phyloP scores from a whole-genome alignment of 2,329 filamentous ascomycete species.

The Epichloe scottii region DNA sequence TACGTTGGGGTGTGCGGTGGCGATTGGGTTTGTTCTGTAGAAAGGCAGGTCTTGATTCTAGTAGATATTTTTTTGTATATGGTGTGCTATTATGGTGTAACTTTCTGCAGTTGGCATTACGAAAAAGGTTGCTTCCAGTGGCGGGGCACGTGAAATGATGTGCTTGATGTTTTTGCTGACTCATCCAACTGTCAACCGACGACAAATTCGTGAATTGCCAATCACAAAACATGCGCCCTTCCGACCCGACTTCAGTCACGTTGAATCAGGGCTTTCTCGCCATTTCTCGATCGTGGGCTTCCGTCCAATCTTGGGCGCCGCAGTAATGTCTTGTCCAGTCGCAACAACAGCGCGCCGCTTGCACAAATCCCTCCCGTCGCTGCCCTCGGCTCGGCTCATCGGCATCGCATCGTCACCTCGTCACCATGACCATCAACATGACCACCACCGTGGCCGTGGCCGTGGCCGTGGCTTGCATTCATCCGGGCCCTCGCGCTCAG shows the following conservation, averaged over 20 bases:
- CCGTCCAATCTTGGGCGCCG: background rate
- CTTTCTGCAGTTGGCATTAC: too few relatives aligned
- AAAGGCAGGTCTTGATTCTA: background rate
- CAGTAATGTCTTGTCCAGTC: constrained; percentile 8
- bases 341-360: constrained; percentile 7
- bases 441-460: background rate
- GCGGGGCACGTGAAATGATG: constrained; percentile 14
- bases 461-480: background rate
- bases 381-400: background rate
- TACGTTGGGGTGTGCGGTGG: too few relatives aligned
- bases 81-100: background rate
- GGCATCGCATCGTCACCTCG: background rate
- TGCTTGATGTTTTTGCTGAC: constrained; percentile 9
- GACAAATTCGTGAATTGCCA: background rate
- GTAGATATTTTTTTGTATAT: background rate
- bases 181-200: constrained; percentile 2
- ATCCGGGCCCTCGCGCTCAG: constrained; percentile 16
- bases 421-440: background rate
- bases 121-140: too few relatives aligned
- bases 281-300: background rate
- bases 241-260: background rate
- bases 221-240: background rate
- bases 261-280: too few relatives aligned
- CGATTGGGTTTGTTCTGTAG: background rate
- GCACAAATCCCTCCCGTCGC: background rate